A percentile compares a stretch with the other conserved stretches of the same genome.
phyloP scores from a whole-genome alignment of 1,284 basidiomycete genomes.

The Tilletiopsis washingtonensis region DNA sequence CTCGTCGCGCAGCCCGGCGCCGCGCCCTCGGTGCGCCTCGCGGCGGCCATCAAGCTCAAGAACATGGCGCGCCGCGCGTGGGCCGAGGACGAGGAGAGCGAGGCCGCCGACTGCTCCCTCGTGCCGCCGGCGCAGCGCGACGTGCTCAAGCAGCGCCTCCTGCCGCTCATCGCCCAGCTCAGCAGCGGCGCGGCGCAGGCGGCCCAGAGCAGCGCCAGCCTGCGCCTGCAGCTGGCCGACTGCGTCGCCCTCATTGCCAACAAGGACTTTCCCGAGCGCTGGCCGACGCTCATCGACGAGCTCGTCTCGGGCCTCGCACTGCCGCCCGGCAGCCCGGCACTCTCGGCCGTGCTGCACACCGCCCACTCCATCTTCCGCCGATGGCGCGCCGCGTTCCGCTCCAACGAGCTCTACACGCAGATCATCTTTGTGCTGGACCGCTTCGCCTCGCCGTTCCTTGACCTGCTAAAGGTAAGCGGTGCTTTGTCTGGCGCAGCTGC shows the following conservation, averaged over 20 bases:
- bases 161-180: constrained; percentile 59
- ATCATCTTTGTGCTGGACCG: constrained; percentile 84
- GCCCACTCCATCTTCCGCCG: constrained; percentile 90
- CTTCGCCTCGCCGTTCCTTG: constrained; percentile 76
- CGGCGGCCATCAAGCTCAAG: constrained; percentile 45
- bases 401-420: constrained; percentile 75
- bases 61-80: constrained; percentile 43
- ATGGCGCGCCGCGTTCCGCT: constrained; percentile 85
- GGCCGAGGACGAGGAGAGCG: constrained; percentile 16
- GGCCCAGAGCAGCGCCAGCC: constrained; percentile 12
- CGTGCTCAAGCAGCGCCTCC: constrained; percentile 62
- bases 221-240: constrained; percentile 38
- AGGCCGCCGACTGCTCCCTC: constrained; percentile 16
- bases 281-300: constrained; percentile 37
- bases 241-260: constrained; percentile 37
- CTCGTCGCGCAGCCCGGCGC: constrained; percentile 26
- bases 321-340: constrained; percentile 77
- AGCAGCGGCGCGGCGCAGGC: constrained; percentile 14
- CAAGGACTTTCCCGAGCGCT: constrained; percentile 40
- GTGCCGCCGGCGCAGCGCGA: constrained; percentile 9
- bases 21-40: constrained; percentile 31
- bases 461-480: constrained; percentile 45
- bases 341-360: constrained; percentile 82
- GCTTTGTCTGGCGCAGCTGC: background rate
- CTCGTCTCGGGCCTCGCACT: constrained; percentile 54